Evolutionary conservation across 345 rosid species (phyloP).

Genomic region (Citrus cavaleriei): DNA sequence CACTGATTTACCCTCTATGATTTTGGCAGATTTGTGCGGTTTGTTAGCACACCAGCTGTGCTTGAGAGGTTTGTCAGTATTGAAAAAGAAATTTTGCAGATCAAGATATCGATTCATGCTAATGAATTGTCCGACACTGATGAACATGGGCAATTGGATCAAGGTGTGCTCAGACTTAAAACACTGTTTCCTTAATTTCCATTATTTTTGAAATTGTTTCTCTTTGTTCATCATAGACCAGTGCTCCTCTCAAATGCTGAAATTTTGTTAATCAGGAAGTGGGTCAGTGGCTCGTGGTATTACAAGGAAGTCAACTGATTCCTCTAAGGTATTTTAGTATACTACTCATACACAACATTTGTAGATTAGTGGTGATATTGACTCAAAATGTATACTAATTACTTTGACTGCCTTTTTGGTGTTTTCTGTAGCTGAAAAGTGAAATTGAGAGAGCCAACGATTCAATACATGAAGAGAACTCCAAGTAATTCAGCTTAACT

Average conservation of each 20-base stretch:
- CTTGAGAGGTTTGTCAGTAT: conserved; percentile 76
- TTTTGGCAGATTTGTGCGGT: conserved; percentile 66
- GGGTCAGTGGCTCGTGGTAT: conserved; percentile 14
- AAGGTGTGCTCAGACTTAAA: conserved; percentile 35
- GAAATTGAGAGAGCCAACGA: conserved; percentile 35
- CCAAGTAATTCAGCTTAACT: conserved; percentile 46
- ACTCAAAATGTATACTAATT: not conserved
- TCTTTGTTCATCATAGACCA: not conserved
- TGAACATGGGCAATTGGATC: conserved; percentile 28
- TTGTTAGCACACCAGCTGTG: conserved; percentile 80
- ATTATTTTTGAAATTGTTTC: not conserved
- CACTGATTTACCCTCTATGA: not conserved
- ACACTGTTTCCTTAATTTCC: not conserved
- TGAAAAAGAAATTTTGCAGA: conserved; percentile 76
- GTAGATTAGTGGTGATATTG: not conserved
- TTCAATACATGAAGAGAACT: conserved; percentile 49
- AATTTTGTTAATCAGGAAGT: conserved; percentile 27
- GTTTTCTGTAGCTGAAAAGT: conserved; percentile 30
- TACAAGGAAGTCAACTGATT: conserved; percentile 41
- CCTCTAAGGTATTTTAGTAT: conserved; percentile 39
- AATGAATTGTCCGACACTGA: conserved; percentile 36
- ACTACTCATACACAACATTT: not conserved
- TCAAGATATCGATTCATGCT: conserved; percentile 59
- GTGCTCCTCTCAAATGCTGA: not conserved
- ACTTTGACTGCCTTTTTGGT: not conserved